Base-by-base conservation (phyloP, 805 yeast species). In the Brettanomyces sp. region DNA sequence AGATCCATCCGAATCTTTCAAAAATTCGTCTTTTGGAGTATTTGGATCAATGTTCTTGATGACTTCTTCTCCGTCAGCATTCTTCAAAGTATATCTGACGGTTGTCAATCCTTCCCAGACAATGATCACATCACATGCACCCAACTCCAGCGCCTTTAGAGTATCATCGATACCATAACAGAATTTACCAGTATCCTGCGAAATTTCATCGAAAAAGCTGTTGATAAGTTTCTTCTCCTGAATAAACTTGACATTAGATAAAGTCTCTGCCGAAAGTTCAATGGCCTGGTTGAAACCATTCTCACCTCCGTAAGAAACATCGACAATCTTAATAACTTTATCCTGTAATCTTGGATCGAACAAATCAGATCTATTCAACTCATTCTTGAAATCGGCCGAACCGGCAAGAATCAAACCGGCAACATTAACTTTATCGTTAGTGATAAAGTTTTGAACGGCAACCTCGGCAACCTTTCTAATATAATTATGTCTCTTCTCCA, bases 261-360 rank as follows among this genome's bases (percentile, higher is more conserved):
- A 76, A 25, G 99, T 85, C 74, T 93, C 99, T 30, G 97, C 96
- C 32, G 97, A 85, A 56, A 93, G 76, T 69, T 93, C 99, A 59
- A 93, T 95, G 40, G 99, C 99, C 74, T 93, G 99, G 72, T 93
- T 93, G 75, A 93, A 93, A 41, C 99, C 99, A 65, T 93, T 93
- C 70, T 93, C 99, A 64, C 99, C 99, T 68, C 99, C 99, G 62
- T 93, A 93, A 3, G 98, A 90, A 47, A 93, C 85, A 73, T 93
- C 99, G 47, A 95, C 99, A 63, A 90, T 78, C 67, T 89, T 87
- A 51, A 93, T 77, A 58, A 93, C 81, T 68, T 89, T 90, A 43
- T 85, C 82, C 56, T 77, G 86, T 61, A 93, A 76, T 72, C 99
- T 87, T 56, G 70, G 72, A 67, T 93, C 99, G 64, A 93, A 91